A percentile compares a stretch with the other conserved stretches of the same genome.
These are phyloP conservation scores for Aspergillus cristatus DNA, from an alignment of 495 filamentous ascomycete genomes.

Conservation along the genomic window DNA sequence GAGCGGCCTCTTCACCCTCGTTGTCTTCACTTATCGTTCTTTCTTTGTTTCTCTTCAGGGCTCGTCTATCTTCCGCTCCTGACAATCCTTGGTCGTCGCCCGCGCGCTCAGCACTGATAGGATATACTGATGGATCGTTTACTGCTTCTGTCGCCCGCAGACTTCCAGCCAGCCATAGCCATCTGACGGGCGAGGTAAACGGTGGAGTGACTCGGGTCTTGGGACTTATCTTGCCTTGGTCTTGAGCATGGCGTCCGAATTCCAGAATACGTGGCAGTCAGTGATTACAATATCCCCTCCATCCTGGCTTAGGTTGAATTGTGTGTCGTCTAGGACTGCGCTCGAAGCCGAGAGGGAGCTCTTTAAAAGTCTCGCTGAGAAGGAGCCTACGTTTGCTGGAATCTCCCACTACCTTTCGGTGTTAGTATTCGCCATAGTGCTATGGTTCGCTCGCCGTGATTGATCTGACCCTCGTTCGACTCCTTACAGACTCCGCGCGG, in stretches of 20 bases:
- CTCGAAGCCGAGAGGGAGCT: conserved; percentile 40
- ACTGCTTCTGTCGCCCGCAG: conserved; percentile 26
- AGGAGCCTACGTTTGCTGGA: conserved; percentile 46
- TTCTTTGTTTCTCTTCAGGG: conserved; percentile 1
- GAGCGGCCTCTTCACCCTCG: conserved; percentile 15
- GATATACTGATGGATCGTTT: conserved; percentile 37
- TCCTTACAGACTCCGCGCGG: conserved; percentile 51
- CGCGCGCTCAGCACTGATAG: too few species aligned
- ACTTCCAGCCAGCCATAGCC: conserved; percentile 37
- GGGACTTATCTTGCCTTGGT: background rate
- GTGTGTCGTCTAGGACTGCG: conserved; percentile 28
- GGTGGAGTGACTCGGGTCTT: conserved; percentile 36
- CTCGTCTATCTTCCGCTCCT: background rate
- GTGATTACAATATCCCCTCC: conserved; percentile 14
- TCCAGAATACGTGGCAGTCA: conserved; percentile 44
- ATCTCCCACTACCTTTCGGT: conserved; percentile 49
- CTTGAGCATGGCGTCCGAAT: conserved; percentile 39
- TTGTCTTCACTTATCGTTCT: conserved; percentile 2
- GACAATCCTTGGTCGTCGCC: background rate
- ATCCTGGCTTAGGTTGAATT: background rate
- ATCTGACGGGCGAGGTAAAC: conserved; percentile 48
- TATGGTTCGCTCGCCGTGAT: background rate
- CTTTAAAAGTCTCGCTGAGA: conserved; percentile 39
- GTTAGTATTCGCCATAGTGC: conserved; percentile 32
- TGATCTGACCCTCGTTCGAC: conserved; percentile 7